Percentiles rank a stretch among this genome's conserved stretches.
Conservation (phyloP, 2,329 filamentous ascomycete genomes). For the Microascus cirrosus region DNA sequence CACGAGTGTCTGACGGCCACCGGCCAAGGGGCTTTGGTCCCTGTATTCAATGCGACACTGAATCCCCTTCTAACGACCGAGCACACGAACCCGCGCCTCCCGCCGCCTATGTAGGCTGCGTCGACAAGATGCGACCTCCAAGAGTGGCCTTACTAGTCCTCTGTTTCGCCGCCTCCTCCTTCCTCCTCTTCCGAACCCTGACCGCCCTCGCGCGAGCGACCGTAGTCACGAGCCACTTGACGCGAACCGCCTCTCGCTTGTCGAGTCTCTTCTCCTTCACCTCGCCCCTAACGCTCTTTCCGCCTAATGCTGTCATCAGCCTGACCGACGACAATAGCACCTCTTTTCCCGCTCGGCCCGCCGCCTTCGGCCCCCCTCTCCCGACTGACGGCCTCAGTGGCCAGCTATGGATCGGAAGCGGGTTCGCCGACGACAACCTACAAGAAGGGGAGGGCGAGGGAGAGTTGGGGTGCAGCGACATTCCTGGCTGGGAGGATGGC, state of each 20-base stretch:
- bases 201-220: slow-evolving; percentile 20
- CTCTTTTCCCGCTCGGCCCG: slow-evolving; percentile 86
- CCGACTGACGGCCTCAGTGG: slow-evolving; percentile 70
- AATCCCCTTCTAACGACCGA: neutral
- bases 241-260: slow-evolving; percentile 11
- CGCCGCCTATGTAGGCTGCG: slow-evolving; percentile 6
- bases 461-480: slow-evolving; percentile 89
- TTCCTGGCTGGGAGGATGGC: slow-evolving; percentile 72
- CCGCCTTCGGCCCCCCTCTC: slow-evolving; percentile 79
- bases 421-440: slow-evolving; percentile 71
- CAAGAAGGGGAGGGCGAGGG: slow-evolving; percentile 57
- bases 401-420: slow-evolving; percentile 85
- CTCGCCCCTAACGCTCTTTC: slow-evolving; percentile 77
- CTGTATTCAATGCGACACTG: neutral
- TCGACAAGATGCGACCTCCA: slow-evolving; percentile 38
- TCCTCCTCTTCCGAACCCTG: slow-evolving; percentile 42
- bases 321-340: slow-evolving; percentile 97
- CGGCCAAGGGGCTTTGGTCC: neutral
- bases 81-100: neutral
- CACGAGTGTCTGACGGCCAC: neutral
- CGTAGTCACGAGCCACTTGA: slow-evolving; percentile 12
- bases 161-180: slow-evolving; percentile 40
- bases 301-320: slow-evolving; percentile 89
- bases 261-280: slow-evolving; percentile 54
- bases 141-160: slow-evolving; percentile 42